Evolutionary conservation across 805 yeast species (phyloP).

Genomic region (Saturnispora hagleri): DNA sequence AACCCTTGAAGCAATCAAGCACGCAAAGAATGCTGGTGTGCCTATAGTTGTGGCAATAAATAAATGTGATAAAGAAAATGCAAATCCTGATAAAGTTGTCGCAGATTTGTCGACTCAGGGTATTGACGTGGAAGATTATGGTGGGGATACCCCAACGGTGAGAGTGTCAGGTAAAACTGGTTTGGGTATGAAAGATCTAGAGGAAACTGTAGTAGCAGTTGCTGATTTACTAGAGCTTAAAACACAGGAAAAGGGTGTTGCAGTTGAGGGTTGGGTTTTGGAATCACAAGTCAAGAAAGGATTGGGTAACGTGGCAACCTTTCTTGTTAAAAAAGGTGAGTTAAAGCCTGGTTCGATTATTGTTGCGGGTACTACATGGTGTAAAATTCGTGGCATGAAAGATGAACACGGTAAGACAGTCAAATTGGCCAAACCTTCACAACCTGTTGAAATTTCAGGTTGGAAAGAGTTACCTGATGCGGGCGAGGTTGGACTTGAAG

Average conservation of each 20-base stretch:
- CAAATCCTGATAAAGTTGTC: conserved; percentile 65
- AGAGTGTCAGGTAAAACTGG: conserved; percentile 87
- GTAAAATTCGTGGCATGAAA: conserved; percentile 70
- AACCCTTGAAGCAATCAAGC: conserved; percentile 90
- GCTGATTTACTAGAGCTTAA: conserved; percentile 77
- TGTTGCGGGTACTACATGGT: conserved; percentile 81
- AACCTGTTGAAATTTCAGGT: conserved; percentile 85
- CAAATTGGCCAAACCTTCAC: conserved; percentile 69
- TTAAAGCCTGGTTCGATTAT: conserved; percentile 60
- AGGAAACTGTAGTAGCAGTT: conserved; percentile 78
- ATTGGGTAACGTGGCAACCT: conserved; percentile 78
- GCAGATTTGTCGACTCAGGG: conserved; percentile 70
- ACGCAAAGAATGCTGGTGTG: conserved; percentile 73
- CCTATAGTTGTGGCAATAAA: conserved; percentile 87
- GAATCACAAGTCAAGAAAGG: conserved; percentile 80
- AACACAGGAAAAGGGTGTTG: conserved; percentile 44
- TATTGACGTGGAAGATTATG: conserved; percentile 82
- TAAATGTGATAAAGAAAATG: conserved; percentile 77
- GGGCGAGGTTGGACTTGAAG: conserved; percentile 77
- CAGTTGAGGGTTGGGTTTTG: conserved; percentile 78
- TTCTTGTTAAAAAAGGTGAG: conserved; percentile 72
- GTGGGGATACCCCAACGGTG: conserved; percentile 90
- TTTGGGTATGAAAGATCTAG: conserved; percentile 77
- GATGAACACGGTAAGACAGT: conserved; percentile 63
- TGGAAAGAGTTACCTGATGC: conserved; percentile 92